Conservation (phyloP, 805 yeast genomes). For the Saccharomycopsis fibuligera region DNA sequence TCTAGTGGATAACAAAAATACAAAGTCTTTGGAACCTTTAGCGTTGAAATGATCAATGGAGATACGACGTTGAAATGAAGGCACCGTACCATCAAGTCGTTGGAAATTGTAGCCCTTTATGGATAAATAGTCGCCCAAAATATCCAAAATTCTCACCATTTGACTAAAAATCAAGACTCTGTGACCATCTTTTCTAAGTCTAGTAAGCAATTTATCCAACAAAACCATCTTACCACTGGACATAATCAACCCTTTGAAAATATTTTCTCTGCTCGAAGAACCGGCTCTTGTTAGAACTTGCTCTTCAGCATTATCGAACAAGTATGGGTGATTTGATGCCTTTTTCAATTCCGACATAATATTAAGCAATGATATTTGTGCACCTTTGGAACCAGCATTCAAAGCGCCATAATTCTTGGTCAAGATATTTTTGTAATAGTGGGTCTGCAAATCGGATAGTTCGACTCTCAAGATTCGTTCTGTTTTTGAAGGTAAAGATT, state of each 20-base stretch:
- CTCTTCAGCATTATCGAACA: constrained; percentile 90
- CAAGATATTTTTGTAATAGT: constrained; percentile 87
- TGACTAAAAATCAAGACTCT: constrained; percentile 92
- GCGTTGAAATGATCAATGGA: constrained; percentile 96
- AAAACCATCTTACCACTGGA: constrained; percentile 98
- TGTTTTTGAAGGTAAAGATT: constrained; percentile 90
- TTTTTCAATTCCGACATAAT: constrained; percentile 94
- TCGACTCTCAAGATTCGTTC: constrained; percentile 95
- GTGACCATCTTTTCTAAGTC: constrained; percentile 89
- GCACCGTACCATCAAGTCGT: constrained; percentile 93
- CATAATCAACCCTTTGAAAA: constrained; percentile 89
- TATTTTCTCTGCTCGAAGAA: constrained; percentile 65
- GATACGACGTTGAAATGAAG: constrained; percentile 86
- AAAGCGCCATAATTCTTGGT: constrained; percentile 90
- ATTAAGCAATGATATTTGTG: constrained; percentile 78
- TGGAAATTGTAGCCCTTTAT: constrained; percentile 87
- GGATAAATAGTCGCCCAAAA: constrained; percentile 84
- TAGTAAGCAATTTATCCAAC: constrained; percentile 77
- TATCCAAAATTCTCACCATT: constrained; percentile 95
- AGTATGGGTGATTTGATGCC: constrained; percentile 94
- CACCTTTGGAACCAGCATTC: constrained; percentile 72
- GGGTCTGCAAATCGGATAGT: constrained; percentile 89
- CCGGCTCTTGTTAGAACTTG: constrained; percentile 65
- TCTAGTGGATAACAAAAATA: constrained; percentile 83
- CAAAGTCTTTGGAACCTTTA: constrained; percentile 87